Conservation (phyloP, 345 rosid genomes). For the Angophora floribunda region DNA sequence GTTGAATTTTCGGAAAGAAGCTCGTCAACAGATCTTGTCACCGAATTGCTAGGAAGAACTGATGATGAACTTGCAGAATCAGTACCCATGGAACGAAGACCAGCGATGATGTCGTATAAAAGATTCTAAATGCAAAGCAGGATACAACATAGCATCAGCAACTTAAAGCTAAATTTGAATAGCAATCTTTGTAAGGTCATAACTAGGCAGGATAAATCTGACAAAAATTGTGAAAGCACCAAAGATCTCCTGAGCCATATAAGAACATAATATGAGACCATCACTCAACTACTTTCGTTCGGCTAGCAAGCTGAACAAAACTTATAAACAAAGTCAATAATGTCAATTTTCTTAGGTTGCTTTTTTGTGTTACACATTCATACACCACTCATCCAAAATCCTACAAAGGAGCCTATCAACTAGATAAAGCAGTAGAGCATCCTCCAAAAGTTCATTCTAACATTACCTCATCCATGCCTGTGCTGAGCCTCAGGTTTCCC, state of each 20-base stretch:
- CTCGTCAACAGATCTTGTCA: constrained; percentile 48
- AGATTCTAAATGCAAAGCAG: constrained; percentile 39
- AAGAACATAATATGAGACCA: neutral
- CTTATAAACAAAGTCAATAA: neutral
- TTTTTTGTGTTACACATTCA: neutral
- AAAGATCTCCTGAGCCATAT: neutral
- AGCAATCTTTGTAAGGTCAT: neutral
- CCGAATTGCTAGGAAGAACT: constrained; percentile 45
- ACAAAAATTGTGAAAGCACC: neutral
- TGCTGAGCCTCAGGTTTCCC: constrained; percentile 43
- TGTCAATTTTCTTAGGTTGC: neutral
- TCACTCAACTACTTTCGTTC: neutral
- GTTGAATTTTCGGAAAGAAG: constrained; percentile 60
- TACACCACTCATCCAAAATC: neutral
- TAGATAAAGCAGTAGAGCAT: neutral
- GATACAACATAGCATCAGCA: neutral
- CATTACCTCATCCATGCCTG: constrained; percentile 50
- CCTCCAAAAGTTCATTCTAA: neutral
- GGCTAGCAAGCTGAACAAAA: neutral
- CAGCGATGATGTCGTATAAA: constrained; percentile 68
- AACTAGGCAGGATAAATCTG: neutral
- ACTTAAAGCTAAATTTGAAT: neutral
- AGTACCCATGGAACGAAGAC: constrained; percentile 53
- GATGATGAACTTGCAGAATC: constrained; percentile 88
- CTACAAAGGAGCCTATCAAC: neutral